Conservation (phyloP, 768 basidiomycete species). For the Multifurca ochricompacta region DNA sequence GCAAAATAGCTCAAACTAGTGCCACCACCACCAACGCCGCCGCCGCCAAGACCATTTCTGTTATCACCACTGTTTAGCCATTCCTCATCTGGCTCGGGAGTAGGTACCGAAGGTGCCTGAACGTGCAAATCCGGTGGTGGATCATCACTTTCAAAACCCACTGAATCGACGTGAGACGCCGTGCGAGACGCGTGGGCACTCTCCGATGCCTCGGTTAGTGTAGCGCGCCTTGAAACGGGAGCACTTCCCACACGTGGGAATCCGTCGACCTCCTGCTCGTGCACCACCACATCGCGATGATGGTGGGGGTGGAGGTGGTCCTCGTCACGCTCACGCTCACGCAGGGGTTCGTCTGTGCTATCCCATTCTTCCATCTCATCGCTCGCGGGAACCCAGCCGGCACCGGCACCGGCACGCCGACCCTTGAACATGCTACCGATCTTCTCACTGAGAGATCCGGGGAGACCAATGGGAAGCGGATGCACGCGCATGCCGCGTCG, state of each 20-base stretch:
- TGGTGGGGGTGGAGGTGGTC: neutral
- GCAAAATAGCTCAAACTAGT: neutral
- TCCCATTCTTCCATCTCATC: conserved; percentile 15
- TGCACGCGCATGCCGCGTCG: conserved; percentile 7
- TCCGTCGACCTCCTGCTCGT: neutral
- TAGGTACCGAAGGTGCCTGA: neutral
- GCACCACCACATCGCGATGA: neutral
- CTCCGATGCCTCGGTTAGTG: neutral
- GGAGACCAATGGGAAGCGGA: conserved; percentile 19
- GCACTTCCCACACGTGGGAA: neutral
- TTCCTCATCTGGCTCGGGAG: conserved; percentile 1
- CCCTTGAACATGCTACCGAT: conserved; percentile 19
- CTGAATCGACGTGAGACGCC: conserved; percentile 8
- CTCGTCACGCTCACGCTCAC: neutral
- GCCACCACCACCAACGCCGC: too few relatives aligned
- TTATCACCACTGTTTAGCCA: neutral
- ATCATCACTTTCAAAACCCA: neutral
- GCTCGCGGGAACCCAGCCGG: conserved; percentile 18
- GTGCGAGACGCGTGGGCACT: neutral
- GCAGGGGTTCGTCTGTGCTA: conserved; percentile 14
- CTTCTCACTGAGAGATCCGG: conserved; percentile 16
- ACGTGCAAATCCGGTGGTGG: neutral
- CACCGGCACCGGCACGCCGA: neutral
- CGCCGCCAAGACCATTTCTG: neutral
- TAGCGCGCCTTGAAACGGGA: neutral